phyloP scores from a whole-genome alignment of 73 alveolate species.

The Uronychia binucleata region DNA sequence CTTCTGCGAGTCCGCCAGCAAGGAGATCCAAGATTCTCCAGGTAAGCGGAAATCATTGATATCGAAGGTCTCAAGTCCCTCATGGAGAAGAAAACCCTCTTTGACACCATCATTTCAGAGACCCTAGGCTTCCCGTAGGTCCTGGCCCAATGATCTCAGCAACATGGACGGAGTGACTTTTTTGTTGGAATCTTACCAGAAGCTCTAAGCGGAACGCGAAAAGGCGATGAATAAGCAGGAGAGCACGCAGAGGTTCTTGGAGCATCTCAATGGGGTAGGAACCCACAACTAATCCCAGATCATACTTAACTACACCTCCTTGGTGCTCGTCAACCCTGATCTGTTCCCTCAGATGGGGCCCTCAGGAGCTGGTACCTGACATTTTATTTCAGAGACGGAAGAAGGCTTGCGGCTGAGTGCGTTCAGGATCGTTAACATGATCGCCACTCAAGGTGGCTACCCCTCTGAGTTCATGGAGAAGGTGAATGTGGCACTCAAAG shows the following conservation, averaged over 20 bases:
- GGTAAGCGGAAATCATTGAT: not conserved
- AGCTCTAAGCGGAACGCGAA: constrained; percentile 42
- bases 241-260: constrained; percentile 25
- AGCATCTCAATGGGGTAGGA: constrained; percentile 20
- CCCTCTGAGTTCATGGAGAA: constrained; percentile 39
- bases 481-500: constrained; percentile 34
- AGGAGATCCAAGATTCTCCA: not conserved
- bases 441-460: constrained; percentile 44
- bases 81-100: constrained; percentile 57
- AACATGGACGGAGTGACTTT: constrained; percentile 31
- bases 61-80: constrained; percentile 21
- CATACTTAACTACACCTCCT: constrained; percentile 42
- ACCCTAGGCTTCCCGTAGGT: constrained; percentile 25
- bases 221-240: constrained; percentile 48
- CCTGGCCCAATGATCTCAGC: not conserved
- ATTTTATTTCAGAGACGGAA: constrained; percentile 5
- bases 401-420: constrained; percentile 43
- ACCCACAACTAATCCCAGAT: not conserved
- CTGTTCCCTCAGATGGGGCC: constrained; percentile 55
- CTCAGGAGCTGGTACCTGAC: not conserved
- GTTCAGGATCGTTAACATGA: constrained; percentile 20
- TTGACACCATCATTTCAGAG: constrained; percentile 61
- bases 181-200: constrained; percentile 27
- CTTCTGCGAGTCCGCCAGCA: constrained; percentile 9
- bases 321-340: constrained; percentile 54